These are phyloP conservation scores for Cercophora newfieldiana DNA, from an alignment of 495 filamentous ascomycete genomes.

Conservation along the genomic window DNA sequence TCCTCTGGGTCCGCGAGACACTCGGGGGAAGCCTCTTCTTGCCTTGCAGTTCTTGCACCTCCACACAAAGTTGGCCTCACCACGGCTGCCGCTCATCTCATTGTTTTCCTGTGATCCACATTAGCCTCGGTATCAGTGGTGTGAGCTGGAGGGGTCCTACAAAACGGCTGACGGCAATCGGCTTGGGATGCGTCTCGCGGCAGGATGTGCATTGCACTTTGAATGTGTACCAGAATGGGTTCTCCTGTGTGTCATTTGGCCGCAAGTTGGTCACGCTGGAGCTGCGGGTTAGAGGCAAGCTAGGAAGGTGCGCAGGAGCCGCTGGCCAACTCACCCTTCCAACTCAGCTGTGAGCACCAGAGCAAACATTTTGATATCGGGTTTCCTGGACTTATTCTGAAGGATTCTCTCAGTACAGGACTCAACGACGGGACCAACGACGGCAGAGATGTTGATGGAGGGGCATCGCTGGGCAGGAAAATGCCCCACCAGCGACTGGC, in stretches of 20 bases:
- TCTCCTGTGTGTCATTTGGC: slow-evolving; percentile 75
- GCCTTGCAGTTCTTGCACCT: slow-evolving; percentile 91
- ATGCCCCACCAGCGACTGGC: background rate
- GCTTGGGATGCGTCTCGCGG: slow-evolving; percentile 85
- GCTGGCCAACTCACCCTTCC: slow-evolving; percentile 51
- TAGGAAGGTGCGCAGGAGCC: slow-evolving; percentile 19
- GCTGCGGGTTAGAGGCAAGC: slow-evolving; percentile 14
- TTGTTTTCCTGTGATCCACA: slow-evolving; percentile 65
- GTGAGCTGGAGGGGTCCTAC: slow-evolving; percentile 53
- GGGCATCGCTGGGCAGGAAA: background rate
- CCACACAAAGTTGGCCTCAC: slow-evolving; percentile 98
- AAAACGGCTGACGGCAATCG: slow-evolving; percentile 82
- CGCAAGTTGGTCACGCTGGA: slow-evolving; percentile 84
- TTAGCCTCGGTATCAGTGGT: background rate
- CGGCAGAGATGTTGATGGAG: background rate
- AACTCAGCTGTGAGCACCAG: slow-evolving; percentile 79
- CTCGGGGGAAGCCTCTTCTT: background rate
- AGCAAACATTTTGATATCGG: slow-evolving; percentile 63
- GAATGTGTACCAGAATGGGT: slow-evolving; percentile 93
- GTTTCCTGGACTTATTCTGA: background rate
- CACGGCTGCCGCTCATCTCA: slow-evolving; percentile 85
- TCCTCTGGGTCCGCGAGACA: background rate
- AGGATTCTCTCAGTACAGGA: background rate
- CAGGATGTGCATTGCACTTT: slow-evolving; percentile 96
- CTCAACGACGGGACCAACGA: background rate